Conservation (phyloP, 192 early-diverging fungal genomes). For the Gonapodya prolifera region DNA sequence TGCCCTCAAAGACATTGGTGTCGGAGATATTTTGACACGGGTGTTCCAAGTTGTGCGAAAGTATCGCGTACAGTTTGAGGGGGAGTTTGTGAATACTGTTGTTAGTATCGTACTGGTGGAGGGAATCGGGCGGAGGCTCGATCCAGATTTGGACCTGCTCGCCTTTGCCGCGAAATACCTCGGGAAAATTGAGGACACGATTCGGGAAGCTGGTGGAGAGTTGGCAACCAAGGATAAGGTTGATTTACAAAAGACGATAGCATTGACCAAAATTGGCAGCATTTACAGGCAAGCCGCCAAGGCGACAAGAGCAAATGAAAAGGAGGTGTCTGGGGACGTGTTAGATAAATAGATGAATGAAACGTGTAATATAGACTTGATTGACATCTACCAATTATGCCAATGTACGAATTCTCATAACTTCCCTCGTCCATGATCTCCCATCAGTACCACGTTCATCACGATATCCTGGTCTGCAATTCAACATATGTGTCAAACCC, state of each 20-base stretch:
- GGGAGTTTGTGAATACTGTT: conserved; percentile 88
- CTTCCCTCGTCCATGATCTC: background rate
- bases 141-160: conserved; percentile 84
- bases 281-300: background rate
- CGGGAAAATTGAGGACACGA: background rate
- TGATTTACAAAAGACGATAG: background rate
- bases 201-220: background rate
- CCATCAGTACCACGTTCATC: background rate
- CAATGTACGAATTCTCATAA: background rate
- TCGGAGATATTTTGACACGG: conserved; percentile 62
- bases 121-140: conserved; percentile 81
- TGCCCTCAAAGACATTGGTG: conserved; percentile 65
- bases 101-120: conserved; percentile 86
- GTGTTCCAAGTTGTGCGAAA: conserved; percentile 79
- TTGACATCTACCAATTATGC: background rate
- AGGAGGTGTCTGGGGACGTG: background rate
- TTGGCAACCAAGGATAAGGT: background rate
- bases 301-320: background rate
- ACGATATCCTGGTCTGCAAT: too few relatives aligned
- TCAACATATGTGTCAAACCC: background rate
- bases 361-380: background rate
- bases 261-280: background rate
- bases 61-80: conserved; percentile 87
- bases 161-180: conserved; percentile 36
- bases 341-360: background rate